Conservation (phyloP, 2,329 filamentous ascomycete species). For the Fulvia fulva region DNA sequence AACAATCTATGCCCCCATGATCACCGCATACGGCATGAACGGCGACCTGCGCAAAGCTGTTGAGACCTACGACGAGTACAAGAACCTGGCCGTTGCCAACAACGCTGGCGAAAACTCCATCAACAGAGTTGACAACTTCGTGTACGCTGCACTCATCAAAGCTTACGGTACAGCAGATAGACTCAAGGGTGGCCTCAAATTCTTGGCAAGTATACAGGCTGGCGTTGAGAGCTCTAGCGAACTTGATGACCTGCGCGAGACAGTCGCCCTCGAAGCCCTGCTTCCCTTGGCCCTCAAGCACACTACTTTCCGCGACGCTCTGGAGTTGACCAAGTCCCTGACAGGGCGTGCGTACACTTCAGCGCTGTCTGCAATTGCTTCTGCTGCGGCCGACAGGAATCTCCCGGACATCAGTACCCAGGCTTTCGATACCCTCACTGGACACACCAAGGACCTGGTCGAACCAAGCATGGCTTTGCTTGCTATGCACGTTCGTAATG, state of each 20-base stretch:
- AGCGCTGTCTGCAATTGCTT: constrained; percentile 70
- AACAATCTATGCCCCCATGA: constrained; percentile 86
- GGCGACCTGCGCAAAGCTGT: constrained; percentile 84
- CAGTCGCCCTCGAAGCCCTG: constrained; percentile 69
- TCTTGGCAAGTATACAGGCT: constrained; percentile 73
- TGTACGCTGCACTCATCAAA: constrained; percentile 88
- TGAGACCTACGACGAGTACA: constrained; percentile 94
- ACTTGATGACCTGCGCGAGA: constrained; percentile 57
- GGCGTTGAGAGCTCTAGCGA: constrained; percentile 45
- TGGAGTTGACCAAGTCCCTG: constrained; percentile 64
- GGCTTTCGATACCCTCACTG: constrained; percentile 48
- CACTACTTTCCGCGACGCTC: constrained; percentile 67
- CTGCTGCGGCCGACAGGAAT: constrained; percentile 74
- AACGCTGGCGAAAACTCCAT: constrained; percentile 68
- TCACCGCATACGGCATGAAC: constrained; percentile 79
- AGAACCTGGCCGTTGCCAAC: constrained; percentile 76
- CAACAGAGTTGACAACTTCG: constrained; percentile 71
- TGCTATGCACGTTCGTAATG: constrained; percentile 78
- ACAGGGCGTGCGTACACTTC: constrained; percentile 55
- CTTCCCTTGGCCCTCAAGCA: constrained; percentile 71
- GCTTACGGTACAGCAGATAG: constrained; percentile 82
- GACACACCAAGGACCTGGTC: constrained; percentile 45
- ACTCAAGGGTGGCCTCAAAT: constrained; percentile 74
- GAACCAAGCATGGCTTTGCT: constrained; percentile 73
- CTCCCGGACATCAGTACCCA: constrained; percentile 64